Percentiles rank a stretch among this genome's conserved stretches.
phyloP scores from a whole-genome alignment of 2,329 filamentous ascomycete genomes.

The Phyllosticta paracitricarpa region DNA sequence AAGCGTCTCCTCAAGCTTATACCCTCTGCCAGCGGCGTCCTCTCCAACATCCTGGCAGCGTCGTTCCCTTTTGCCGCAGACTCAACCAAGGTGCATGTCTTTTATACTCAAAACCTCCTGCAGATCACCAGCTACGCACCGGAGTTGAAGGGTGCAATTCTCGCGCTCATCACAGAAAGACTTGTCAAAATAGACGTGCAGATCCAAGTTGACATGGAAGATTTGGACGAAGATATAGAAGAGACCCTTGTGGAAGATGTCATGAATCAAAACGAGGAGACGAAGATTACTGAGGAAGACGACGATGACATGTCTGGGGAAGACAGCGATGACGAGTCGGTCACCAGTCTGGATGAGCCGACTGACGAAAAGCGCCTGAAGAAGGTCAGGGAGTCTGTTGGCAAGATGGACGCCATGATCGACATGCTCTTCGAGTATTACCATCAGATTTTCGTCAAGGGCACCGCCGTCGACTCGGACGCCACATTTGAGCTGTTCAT shows the following conservation, averaged over 20 bases:
- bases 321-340: slow-evolving; percentile 52
- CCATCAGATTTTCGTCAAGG: slow-evolving; percentile 58
- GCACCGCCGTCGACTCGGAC: slow-evolving; percentile 47
- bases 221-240: slow-evolving; percentile 80
- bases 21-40: slow-evolving; percentile 62
- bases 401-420: slow-evolving; percentile 85
- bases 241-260: slow-evolving; percentile 57
- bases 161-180: slow-evolving; percentile 73
- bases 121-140: slow-evolving; percentile 67
- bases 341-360: slow-evolving; percentile 51
- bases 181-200: slow-evolving; percentile 92
- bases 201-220: slow-evolving; percentile 87
- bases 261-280: slow-evolving; percentile 15
- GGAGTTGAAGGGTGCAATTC: slow-evolving; percentile 66
- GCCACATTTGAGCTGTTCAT: slow-evolving; percentile 72
- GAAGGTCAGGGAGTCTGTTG: slow-evolving; percentile 67
- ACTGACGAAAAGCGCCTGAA: slow-evolving; percentile 54
- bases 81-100: slow-evolving; percentile 65
- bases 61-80: slow-evolving; percentile 73
- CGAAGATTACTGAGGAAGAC: slow-evolving; percentile 40
- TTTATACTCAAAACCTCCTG: slow-evolving; percentile 81
- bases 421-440: slow-evolving; percentile 83
- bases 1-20: slow-evolving; percentile 70
- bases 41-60: slow-evolving; percentile 55
- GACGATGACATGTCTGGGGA: slow-evolving; percentile 36